Evolutionary conservation across 78 protist genomes (phyloP).

Genomic region (Bigelowiella natans): DNA sequence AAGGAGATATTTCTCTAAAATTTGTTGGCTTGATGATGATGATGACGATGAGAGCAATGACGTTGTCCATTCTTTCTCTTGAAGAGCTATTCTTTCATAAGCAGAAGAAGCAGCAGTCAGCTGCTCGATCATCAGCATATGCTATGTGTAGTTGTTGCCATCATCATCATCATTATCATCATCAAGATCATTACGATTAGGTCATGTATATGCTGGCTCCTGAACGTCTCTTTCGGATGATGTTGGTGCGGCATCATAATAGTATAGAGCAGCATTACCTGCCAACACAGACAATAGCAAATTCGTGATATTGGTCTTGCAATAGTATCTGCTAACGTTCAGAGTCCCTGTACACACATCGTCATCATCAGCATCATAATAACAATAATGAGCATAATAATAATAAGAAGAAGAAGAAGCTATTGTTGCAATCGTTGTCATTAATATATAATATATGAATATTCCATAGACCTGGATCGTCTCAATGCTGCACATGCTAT

Average conservation of each 20-base stretch:
- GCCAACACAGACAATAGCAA: no score
- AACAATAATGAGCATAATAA: background rate
- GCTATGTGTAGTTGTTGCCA: background rate
- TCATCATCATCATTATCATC: background rate
- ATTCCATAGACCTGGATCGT: background rate
- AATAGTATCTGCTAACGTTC: no score
- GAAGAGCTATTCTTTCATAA: background rate
- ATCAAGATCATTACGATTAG: background rate
- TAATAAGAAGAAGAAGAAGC: background rate
- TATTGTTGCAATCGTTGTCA: background rate
- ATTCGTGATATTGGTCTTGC: no score
- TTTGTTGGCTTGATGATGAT: background rate
- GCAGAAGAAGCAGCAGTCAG: no score
- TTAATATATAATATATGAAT: background rate
- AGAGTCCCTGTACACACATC: background rate
- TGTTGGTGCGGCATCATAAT: no score
- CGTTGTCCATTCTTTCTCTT: background rate
- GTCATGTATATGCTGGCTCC: background rate
- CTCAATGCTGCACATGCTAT: constrained; percentile 8
- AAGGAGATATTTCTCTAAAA: background rate
- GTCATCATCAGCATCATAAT: background rate
- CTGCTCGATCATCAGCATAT: background rate
- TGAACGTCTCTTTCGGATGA: background rate
- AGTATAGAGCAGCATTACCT: no score
- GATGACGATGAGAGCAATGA: background rate